Base-by-base conservation (phyloP, 2,329 filamentous ascomycete species). In the Alternaria ventricosa region DNA sequence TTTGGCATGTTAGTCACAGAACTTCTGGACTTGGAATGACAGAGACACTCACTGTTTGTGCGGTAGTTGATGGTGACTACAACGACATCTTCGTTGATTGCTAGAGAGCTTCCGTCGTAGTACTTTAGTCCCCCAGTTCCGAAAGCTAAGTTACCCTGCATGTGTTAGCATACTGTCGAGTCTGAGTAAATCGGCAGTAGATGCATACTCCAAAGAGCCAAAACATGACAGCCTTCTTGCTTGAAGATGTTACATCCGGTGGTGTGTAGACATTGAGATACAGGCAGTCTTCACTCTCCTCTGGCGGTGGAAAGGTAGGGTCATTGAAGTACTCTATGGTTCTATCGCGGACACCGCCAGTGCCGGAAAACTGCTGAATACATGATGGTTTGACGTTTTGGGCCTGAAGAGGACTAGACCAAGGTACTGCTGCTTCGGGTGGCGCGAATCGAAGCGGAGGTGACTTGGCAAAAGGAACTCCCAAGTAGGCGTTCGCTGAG, bases 261-360 rank as follows among this genome's bases (percentile, higher is more conserved):
- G 74, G 79, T 5, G 69, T 74, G 20, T 71, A 75, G 2, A 81
- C 74, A 54, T 82, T 80, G 3, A 81, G 69, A n/a, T 79, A 75
- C 18, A 82, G 58, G 60, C 80, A 82, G 57, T 82, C 79, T 43
- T 82, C 79, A 23, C 66, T 72, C 46, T 75, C 73, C 28, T 60
- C 57, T 0, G 57, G 5, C 3, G 64, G 57, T 10, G 64, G 61
- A n/a, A 64, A 65, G 18, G 41, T 15, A 4, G 61, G 66, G 47
- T 70, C 67, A 25, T 47, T 70, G 55, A 58, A 62, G 22, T 54
- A 60, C 57, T n/a, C 64, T 50, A 41, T 65, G 54, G 20, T 70
- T 67, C 27, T 69, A 68, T 5, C 59, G 55, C 62, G 61, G 41
- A 33, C 60, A 22, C 25, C 65, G 50, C 65, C 64, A 20, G 51